phyloP scores from a whole-genome alignment of 1,284 basidiomycete genomes.

The Sanghuangporus weigelae region DNA sequence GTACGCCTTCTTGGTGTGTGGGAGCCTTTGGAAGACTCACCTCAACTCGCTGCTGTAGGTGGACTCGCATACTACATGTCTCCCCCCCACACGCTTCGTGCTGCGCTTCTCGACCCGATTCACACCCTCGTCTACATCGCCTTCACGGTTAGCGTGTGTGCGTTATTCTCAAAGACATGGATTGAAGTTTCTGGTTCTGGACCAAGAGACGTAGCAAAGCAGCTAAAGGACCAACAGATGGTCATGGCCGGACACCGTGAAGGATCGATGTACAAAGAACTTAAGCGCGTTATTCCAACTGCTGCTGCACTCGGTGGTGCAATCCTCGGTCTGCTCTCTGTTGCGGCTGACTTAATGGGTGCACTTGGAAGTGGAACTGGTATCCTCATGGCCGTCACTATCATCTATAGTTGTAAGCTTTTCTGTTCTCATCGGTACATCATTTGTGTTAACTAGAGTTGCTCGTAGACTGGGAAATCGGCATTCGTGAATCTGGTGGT shows the following conservation, averaged over 20 bases:
- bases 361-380: constrained; percentile 96
- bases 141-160: constrained; percentile 93
- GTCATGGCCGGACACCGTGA: constrained; percentile 98
- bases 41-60: constrained; percentile 87
- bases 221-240: constrained; percentile 98
- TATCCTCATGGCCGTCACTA: constrained; percentile 97
- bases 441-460: not conserved
- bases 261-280: constrained; percentile 97
- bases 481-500: constrained; percentile 70
- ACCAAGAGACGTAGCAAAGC: constrained; percentile 94
- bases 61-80: constrained; percentile 98
- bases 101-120: constrained; percentile 86
- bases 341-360: constrained; percentile 93
- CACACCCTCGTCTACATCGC: constrained; percentile 90
- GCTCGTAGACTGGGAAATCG: constrained; percentile 67
- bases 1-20: constrained; percentile 91
- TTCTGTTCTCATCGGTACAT: constrained; percentile 8
- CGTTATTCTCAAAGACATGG: constrained; percentile 99
- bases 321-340: constrained; percentile 89
- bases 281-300: constrained; percentile 96
- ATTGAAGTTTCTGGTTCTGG: constrained; percentile 94
- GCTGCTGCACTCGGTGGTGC: constrained; percentile 97
- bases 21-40: constrained; percentile 95
- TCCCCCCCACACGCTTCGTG: constrained; percentile 86
- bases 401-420: constrained; percentile 87